Evolutionary conservation across 441 rosid species (phyloP).

Genomic region (Mallotus japonicus): DNA sequence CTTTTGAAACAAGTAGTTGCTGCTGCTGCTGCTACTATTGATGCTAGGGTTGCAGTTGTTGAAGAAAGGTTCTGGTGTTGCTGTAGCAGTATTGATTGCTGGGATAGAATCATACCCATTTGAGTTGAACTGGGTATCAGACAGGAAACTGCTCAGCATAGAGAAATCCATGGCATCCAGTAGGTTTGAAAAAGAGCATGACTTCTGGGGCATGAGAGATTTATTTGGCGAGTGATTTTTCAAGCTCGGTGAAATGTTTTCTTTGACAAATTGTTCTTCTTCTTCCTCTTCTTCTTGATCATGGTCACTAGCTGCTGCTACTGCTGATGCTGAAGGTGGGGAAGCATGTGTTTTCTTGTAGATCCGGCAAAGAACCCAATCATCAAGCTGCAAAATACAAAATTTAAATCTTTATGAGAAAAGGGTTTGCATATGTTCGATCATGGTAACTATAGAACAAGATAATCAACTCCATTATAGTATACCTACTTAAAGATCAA

Average conservation of each 20-base stretch:
- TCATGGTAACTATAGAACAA: too few species aligned
- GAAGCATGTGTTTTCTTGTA: constrained; percentile 72
- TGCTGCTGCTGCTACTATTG: constrained; percentile 2
- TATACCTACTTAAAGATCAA: background rate
- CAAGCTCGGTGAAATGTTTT: constrained; percentile 35
- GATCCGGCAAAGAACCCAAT: constrained; percentile 98
- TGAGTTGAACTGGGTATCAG: constrained; percentile 43
- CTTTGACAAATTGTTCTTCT: constrained; percentile 40
- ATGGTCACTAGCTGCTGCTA: constrained; percentile 39
- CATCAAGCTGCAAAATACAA: constrained; percentile 57
- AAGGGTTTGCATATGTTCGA: too few species aligned
- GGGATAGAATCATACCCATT: constrained; percentile 39
- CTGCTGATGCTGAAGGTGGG: constrained; percentile 36
- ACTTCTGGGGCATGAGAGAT: constrained; percentile 57
- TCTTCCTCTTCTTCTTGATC: constrained; percentile 59
- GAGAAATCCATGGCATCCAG: constrained; percentile 74
- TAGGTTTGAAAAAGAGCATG: constrained; percentile 69
- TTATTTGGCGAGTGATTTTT: constrained; percentile 32
- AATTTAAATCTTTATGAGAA: too few species aligned
- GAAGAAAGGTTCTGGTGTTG: constrained; percentile 26
- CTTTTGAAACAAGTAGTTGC: constrained; percentile 46
- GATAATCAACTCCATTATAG: too few species aligned
- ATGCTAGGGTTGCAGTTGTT: constrained; percentile 13
- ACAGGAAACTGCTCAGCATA: constrained; percentile 50
- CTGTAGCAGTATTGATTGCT: constrained; percentile 6